phyloP scores from a whole-genome alignment of 495 filamentous ascomycete genomes.

The Talaromyces stipitatus region DNA sequence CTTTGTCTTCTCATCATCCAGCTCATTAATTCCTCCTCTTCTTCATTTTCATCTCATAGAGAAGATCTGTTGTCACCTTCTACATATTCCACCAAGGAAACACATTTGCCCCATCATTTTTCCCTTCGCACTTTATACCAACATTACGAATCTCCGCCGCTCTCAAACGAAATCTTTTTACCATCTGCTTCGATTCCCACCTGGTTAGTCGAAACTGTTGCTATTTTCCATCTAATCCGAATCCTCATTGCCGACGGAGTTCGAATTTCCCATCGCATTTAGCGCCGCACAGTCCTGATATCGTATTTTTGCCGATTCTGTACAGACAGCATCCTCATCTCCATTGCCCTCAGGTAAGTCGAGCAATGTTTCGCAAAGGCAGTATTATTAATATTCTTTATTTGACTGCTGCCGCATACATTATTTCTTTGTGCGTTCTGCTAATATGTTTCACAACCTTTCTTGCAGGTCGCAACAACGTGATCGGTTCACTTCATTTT shows the following conservation, averaged over 20 bases:
- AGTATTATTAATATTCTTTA: no score
- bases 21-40: background rate
- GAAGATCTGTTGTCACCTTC: background rate
- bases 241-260: background rate
- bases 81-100: background rate
- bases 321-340: background rate
- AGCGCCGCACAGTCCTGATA: slow-evolving; percentile 1
- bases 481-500: background rate
- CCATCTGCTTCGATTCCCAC: background rate
- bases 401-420: background rate
- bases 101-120: slow-evolving; percentile 11
- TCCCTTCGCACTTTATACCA: slow-evolving; percentile 7
- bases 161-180: background rate
- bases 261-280: slow-evolving; percentile 1
- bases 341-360: background rate
- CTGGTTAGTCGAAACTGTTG: background rate
- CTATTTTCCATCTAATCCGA: background rate
- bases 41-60: background rate
- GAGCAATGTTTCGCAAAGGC: background rate
- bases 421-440: background rate
- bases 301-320: background rate
- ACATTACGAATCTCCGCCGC: slow-evolving; percentile 6
- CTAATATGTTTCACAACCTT: background rate
- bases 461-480: background rate
- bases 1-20: background rate